A percentile compares a stretch with the other conserved stretches of the same genome.
These are phyloP conservation scores for Dentipellis sp. DNA, from an alignment of 768 basidiomycete species.

Conservation along the genomic window DNA sequence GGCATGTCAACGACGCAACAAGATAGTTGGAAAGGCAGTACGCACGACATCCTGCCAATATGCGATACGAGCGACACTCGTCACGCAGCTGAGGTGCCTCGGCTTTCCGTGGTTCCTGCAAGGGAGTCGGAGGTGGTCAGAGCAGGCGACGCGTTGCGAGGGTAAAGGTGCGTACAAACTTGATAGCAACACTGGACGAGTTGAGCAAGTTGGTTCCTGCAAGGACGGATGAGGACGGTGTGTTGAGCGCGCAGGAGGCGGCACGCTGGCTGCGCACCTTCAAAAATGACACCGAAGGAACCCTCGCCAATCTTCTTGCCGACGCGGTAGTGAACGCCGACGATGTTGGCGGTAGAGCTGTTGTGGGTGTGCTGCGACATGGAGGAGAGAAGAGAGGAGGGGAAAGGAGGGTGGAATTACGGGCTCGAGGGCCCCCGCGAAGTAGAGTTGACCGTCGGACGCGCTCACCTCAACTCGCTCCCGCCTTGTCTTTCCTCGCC, in stretches of 20 bases:
- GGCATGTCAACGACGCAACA: slow-evolving; percentile 6
- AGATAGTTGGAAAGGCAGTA: slow-evolving; percentile 7
- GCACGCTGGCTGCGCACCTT: slow-evolving; percentile 40
- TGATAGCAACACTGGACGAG: slow-evolving; percentile 98
- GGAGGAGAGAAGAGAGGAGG: slow-evolving; percentile 10
- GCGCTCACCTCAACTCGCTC: not conserved
- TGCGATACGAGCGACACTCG: slow-evolving; percentile 96
- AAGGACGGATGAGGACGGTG: not conserved
- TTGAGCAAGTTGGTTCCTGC: slow-evolving; percentile 95
- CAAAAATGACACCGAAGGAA: slow-evolving; percentile 93
- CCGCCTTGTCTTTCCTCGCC: no score
- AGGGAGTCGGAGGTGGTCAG: slow-evolving; percentile 1
- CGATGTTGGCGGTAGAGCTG: slow-evolving; percentile 63
- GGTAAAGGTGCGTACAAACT: slow-evolving; percentile 68
- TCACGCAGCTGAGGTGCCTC: slow-evolving; percentile 97
- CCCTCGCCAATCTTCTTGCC: slow-evolving; percentile 99
- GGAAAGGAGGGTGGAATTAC: slow-evolving; percentile 4
- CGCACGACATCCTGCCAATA: slow-evolving; percentile 78
- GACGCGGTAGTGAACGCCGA: slow-evolving; percentile 95
- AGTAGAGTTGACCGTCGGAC: slow-evolving; percentile 5
- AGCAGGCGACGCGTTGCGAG: slow-evolving; percentile 5
- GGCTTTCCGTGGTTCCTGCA: slow-evolving; percentile 83
- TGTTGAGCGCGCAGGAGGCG: slow-evolving; percentile 2
- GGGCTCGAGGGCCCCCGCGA: not conserved
- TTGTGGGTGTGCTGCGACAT: slow-evolving; percentile 35